Evolutionary conservation across 306 rosid species (phyloP).

Genomic region (Carpinus viminea): DNA sequence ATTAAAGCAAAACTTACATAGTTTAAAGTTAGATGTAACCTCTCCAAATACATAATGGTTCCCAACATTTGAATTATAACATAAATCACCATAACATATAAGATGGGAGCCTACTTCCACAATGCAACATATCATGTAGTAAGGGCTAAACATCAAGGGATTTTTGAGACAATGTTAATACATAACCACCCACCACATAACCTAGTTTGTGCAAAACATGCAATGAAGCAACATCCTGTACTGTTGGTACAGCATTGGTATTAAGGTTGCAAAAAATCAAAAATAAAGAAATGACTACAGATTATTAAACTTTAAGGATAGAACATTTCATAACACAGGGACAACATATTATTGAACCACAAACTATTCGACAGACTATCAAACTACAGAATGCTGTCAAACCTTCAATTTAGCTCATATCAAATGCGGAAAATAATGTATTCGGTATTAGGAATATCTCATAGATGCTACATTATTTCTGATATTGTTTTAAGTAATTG

Average conservation of each 20-base stretch:
- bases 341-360: not conserved
- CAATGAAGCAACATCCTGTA: not conserved
- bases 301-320: not conserved
- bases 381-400: not conserved
- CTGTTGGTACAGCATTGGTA: not conserved
- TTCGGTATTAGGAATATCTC: not conserved
- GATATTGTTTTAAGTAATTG: not conserved
- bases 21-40: too few relatives aligned
- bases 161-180: not conserved
- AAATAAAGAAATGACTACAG: not conserved
- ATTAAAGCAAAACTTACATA: slow-evolving; percentile 1
- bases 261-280: not conserved
- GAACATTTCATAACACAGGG: not conserved
- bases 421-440: not conserved
- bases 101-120: not conserved
- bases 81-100: not conserved
- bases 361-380: not conserved
- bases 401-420: not conserved
- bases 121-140: not conserved
- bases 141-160: not conserved
- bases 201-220: not conserved
- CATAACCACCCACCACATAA: not conserved
- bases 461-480: not conserved
- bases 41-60: too few relatives aligned
- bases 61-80: too few relatives aligned